Evolutionary conservation across 2,329 filamentous ascomycete species (phyloP).

Genomic region (Clonostachys rosea): DNA sequence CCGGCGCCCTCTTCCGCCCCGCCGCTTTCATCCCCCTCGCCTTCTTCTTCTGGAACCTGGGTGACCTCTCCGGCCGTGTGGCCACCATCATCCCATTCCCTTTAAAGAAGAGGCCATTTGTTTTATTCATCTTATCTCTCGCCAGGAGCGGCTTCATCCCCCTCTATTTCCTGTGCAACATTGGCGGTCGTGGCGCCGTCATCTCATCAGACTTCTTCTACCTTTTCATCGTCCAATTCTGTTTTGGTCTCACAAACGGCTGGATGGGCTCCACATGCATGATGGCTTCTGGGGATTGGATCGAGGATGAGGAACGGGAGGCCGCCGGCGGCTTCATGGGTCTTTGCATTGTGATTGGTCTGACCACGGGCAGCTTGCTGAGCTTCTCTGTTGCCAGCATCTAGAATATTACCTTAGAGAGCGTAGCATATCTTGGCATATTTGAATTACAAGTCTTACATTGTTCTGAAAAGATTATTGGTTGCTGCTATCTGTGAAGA

Average conservation of each 20-base stretch:
- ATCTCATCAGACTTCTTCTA: slow-evolving; percentile 86
- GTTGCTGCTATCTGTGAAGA: too few species aligned
- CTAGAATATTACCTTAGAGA: slow-evolving; percentile 3
- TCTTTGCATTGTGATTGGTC: slow-evolving; percentile 77
- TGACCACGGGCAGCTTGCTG: slow-evolving; percentile 80
- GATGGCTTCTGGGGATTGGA: slow-evolving; percentile 83
- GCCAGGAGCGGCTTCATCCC: slow-evolving; percentile 70
- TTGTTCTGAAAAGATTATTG: too few species aligned
- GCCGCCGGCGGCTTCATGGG: slow-evolving; percentile 94
- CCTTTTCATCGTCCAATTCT: slow-evolving; percentile 72
- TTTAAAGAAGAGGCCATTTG: slow-evolving; percentile 56
- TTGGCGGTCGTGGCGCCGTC: slow-evolving; percentile 68
- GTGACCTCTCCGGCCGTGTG: slow-evolving; percentile 76
- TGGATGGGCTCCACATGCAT: slow-evolving; percentile 85
- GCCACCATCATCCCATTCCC: slow-evolving; percentile 53
- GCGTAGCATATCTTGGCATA: too few species aligned
- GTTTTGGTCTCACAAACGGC: slow-evolving; percentile 82
- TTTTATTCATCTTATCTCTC: slow-evolving; percentile 65
- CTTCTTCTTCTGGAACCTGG: slow-evolving; percentile 91
- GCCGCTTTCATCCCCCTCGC: slow-evolving; percentile 82
- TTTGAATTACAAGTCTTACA: too few species aligned
- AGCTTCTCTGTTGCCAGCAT: slow-evolving; percentile 68
- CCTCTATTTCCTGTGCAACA: slow-evolving; percentile 85
- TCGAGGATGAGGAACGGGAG: slow-evolving; percentile 77
- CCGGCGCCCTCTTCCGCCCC: slow-evolving; percentile 60